Percentiles rank a stretch among this genome's conserved stretches.
Evolutionary conservation across 2,329 filamentous ascomycete species (phyloP).

Genomic region (Botryotinia calthae): DNA sequence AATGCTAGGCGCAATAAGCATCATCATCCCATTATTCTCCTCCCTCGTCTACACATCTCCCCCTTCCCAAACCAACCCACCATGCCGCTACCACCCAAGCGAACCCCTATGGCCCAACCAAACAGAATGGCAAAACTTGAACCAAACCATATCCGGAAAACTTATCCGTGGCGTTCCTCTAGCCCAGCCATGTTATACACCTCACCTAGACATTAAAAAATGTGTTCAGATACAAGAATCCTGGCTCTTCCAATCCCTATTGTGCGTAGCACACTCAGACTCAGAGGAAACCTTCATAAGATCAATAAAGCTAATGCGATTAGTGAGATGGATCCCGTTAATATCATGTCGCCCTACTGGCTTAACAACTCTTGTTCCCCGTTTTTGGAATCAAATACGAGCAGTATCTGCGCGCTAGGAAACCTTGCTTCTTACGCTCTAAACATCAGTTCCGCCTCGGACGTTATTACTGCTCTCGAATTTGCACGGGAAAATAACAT

Average conservation of each 20-base stretch:
- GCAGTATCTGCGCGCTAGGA: conserved; percentile 37
- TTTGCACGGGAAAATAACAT: conserved; percentile 39
- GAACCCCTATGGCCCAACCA: conserved; percentile 20
- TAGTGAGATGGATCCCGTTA: conserved; percentile 39
- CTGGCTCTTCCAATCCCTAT: background rate
- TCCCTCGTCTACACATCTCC: background rate
- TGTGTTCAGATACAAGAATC: conserved; percentile 14
- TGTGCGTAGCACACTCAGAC: background rate
- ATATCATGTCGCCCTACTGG: conserved; percentile 43
- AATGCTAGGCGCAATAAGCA: background rate
- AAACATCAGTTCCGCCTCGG: conserved; percentile 1
- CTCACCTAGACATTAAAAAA: background rate
- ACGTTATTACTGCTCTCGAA: conserved; percentile 26
- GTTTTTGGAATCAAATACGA: conserved; percentile 35
- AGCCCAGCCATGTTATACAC: conserved; percentile 18
- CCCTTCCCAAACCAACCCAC: background rate
- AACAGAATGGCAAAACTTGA: conserved; percentile 21
- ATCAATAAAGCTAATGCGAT: background rate
- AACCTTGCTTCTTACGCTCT: conserved; percentile 28
- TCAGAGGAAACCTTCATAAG: background rate
- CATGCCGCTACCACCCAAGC: conserved; percentile 19
- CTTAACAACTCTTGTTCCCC: conserved; percentile 35
- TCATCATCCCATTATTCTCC: background rate
- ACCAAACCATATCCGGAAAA: conserved; percentile 19
- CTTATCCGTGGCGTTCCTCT: conserved; percentile 21